Base-by-base conservation (phyloP, 2,329 filamentous ascomycete genomes). In the Ambrosiella cleistominuta region DNA sequence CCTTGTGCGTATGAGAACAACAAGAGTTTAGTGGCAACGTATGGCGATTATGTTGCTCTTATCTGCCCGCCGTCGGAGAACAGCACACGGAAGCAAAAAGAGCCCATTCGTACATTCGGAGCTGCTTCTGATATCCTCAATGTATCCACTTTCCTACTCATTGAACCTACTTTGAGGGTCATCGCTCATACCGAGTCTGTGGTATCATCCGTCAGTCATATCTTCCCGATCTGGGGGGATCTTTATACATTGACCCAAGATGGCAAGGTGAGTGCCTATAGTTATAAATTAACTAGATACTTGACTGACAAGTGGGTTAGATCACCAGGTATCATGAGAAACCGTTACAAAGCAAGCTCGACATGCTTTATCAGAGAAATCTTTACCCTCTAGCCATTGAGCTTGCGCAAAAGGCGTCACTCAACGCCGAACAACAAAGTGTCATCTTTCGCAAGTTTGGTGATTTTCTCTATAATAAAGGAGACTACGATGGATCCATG, bases 401-500 rank as follows among this genome's bases (percentile, higher is more conserved):
- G 65, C 75, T 98, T 59, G 93, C 93, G 0, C 88, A 94, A 65
- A 95, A 94, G 68, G 83, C 85, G 8, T 87, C 88, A 1, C 77
- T 96, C 65, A 87, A 90, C 68, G 71, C 74, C 2, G 74, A 83
- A 52, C 88, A 96, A 68, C 88, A 95, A 65, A 96, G 94, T 65
- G 75, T 86, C 60, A 98, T 98, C 60, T 94, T 91, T 66, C 83
- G 91, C 60, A 90, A 85, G 67, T 97, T 95, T 68, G 93, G 91
- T 11, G 93, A 98, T 67, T 87, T 91, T 65, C 71, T 97, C 2
- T 97, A 98, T 66, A 88, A 94, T 63, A 95, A 95, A 66, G 88
- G 86, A 3, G 90, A 96, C 66, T 98, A 91, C 66, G 93, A 98
- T 66, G 93, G 87, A 6, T 90, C 94, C n/a, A 98, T 98, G 94